Evolutionary conservation across 2,329 filamentous ascomycete species (phyloP).

Genomic region (Penicillium sp.): DNA sequence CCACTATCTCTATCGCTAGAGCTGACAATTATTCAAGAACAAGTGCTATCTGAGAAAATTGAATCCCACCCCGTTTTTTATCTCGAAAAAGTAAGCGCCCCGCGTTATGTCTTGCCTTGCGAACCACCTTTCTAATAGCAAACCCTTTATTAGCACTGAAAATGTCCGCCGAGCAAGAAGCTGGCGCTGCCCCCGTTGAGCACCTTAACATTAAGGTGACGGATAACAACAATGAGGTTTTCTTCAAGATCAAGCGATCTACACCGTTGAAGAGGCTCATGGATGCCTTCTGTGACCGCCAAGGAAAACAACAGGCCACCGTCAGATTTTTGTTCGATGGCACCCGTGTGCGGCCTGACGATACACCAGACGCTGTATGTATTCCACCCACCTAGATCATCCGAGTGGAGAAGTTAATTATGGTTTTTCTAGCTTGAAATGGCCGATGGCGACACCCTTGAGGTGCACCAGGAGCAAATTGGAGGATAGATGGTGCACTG

Average conservation of each 20-base stretch:
- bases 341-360: constrained; percentile 78
- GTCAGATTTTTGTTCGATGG: constrained; percentile 96
- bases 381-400: neutral
- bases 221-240: constrained; percentile 98
- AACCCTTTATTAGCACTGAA: neutral
- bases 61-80: too few species aligned
- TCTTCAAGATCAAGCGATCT: constrained; percentile 98
- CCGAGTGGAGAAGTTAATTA: neutral
- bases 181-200: constrained; percentile 51
- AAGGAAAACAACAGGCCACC: constrained; percentile 76
- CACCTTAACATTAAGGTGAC: constrained; percentile 99
- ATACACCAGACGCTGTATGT: constrained; percentile 88
- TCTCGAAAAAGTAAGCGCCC: constrained; percentile 15
- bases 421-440: constrained; percentile 70
- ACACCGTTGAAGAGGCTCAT: constrained; percentile 97
- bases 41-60: too few species aligned
- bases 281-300: constrained; percentile 94
- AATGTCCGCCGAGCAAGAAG: constrained; percentile 20
- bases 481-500: constrained; percentile 51
- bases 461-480: constrained; percentile 97
- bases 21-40: too few species aligned
- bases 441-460: constrained; percentile 89
- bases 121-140: too few species aligned
- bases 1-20: neutral
- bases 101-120: neutral